These are phyloP conservation scores for Candida labiduridarum DNA, from an alignment of 1,139 yeast species.

Conservation along the genomic window DNA sequence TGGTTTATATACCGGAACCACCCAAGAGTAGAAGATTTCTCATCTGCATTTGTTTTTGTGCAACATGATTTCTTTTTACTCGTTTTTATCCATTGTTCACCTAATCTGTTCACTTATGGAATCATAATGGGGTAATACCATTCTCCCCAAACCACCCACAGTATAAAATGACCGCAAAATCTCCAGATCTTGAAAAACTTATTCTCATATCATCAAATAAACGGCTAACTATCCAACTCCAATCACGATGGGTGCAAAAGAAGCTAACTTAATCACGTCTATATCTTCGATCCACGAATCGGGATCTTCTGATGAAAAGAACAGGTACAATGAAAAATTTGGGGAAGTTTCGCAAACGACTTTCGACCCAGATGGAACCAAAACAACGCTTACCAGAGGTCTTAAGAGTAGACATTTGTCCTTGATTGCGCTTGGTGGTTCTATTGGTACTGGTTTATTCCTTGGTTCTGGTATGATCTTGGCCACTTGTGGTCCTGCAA, in stretches of 20 bases:
- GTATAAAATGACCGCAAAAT: no score
- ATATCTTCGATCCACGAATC: background rate
- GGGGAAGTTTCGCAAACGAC: background rate
- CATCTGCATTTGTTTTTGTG: no score
- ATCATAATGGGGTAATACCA: no score
- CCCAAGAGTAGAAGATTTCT: no score
- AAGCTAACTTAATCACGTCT: background rate
- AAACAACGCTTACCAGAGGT: constrained; percentile 34
- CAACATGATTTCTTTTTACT: no score
- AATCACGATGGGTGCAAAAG: background rate
- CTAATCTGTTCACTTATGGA: no score
- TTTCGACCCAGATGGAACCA: background rate
- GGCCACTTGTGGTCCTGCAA: constrained; percentile 52
- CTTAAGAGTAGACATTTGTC: constrained; percentile 41
- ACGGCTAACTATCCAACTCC: background rate
- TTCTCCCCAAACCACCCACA: no score
- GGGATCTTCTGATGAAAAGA: background rate
- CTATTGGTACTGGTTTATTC: constrained; percentile 46
- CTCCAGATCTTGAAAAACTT: no score
- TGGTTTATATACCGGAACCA: no score
- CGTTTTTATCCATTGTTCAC: no score
- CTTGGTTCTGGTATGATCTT: constrained; percentile 53
- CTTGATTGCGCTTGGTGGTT: constrained; percentile 42
- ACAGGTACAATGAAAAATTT: background rate
- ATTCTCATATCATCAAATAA: background rate